Percentiles rank a stretch among this genome's conserved stretches.
Evolutionary conservation across 306 rosid genomes (phyloP).

Genomic region (Argentina anserina): DNA sequence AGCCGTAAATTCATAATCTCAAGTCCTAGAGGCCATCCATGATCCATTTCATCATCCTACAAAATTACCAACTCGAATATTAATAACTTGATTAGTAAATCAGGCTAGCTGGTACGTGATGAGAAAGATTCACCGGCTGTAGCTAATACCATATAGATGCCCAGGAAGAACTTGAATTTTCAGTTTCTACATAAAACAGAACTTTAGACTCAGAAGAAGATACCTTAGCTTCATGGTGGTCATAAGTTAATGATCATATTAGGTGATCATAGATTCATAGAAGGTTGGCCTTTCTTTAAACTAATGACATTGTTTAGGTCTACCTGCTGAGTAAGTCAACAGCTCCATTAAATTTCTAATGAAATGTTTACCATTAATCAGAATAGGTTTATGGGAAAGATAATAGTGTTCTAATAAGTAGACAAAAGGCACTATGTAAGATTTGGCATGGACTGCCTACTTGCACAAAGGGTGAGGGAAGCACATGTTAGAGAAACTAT

Average conservation of each 20-base stretch:
- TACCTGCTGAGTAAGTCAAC: slow-evolving; percentile 5
- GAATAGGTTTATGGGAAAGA: background rate
- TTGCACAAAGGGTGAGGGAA: background rate
- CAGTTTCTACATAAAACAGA: background rate
- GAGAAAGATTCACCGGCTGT: background rate
- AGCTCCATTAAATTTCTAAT: slow-evolving; percentile 10
- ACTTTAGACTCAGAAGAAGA: background rate
- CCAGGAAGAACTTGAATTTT: background rate
- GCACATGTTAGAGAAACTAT: background rate
- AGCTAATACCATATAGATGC: background rate
- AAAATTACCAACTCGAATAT: background rate
- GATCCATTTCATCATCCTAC: slow-evolving; percentile 49
- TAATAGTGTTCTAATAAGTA: background rate
- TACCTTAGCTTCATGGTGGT: background rate
- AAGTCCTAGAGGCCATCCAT: slow-evolving; percentile 91
- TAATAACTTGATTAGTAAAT: background rate
- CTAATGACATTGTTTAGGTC: slow-evolving; percentile 4
- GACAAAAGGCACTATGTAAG: background rate
- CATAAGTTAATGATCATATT: background rate
- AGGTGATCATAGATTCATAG: background rate
- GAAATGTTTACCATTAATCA: background rate
- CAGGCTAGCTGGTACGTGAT: background rate
- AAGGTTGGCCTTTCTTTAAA: slow-evolving; percentile 4
- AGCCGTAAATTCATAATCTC: slow-evolving; percentile 51
- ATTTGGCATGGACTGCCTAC: slow-evolving; percentile 11